phyloP scores from a whole-genome alignment of 345 rosid genomes.

The Lenwebbia sp. region DNA sequence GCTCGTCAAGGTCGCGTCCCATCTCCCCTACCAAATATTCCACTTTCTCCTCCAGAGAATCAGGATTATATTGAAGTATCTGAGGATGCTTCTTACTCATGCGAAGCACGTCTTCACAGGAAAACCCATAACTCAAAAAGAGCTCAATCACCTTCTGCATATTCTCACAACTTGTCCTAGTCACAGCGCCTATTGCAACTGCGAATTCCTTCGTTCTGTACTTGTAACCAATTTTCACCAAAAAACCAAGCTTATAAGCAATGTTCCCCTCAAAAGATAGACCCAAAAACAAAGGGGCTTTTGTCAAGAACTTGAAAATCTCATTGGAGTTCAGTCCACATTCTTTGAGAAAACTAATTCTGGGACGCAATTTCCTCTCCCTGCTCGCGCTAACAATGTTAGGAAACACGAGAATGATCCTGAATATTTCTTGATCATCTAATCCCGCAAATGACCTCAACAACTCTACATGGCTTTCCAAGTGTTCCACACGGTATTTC shows the following conservation, averaged over 20 bases:
- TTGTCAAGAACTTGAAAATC: constrained; percentile 59
- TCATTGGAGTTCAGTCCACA: constrained; percentile 53
- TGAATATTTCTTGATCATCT: constrained; percentile 45
- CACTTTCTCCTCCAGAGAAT: constrained; percentile 54
- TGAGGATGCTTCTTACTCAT: constrained; percentile 90
- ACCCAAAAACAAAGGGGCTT: constrained; percentile 62
- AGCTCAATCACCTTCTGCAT: constrained; percentile 64
- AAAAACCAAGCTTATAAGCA: constrained; percentile 45
- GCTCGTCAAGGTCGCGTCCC: constrained; percentile 72
- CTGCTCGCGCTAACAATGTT: constrained; percentile 49
- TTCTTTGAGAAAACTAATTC: constrained; percentile 58
- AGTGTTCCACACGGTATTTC: constrained; percentile 47
- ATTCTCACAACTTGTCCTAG: constrained; percentile 68
- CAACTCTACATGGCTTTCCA: constrained; percentile 42
- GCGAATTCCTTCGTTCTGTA: constrained; percentile 53
- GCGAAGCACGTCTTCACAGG: constrained; percentile 34
- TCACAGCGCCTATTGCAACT: constrained; percentile 56
- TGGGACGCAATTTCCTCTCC: constrained; percentile 59
- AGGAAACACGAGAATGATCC: constrained; percentile 54
- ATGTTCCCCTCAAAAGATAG: constrained; percentile 49
- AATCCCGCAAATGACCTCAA: constrained; percentile 61
- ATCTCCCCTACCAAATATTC: constrained; percentile 62
- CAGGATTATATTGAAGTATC: constrained; percentile 47
- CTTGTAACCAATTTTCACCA: constrained; percentile 57
- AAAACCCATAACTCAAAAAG: constrained; percentile 50